phyloP scores from a whole-genome alignment of 768 basidiomycete species.

The Megacollybia marginata region DNA sequence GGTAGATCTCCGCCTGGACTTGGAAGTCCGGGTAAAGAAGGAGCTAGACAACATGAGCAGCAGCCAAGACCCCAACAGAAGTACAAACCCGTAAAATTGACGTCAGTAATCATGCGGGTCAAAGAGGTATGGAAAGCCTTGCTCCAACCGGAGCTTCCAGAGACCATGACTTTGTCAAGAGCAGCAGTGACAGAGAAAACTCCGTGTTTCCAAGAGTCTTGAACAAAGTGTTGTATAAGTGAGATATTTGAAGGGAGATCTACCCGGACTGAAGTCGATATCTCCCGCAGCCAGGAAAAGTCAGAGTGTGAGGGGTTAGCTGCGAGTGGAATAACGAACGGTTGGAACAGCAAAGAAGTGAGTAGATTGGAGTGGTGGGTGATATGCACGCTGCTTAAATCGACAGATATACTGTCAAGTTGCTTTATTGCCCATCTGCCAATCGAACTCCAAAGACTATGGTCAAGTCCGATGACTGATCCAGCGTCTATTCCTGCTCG shows the following conservation, averaged over 20 bases:
- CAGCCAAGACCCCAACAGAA: background rate
- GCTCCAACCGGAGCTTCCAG: too few species aligned
- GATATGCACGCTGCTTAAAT: slow-evolving; percentile 43
- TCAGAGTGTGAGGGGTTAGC: slow-evolving; percentile 40
- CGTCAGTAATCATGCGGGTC: too few species aligned
- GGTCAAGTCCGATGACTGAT: slow-evolving; percentile 36
- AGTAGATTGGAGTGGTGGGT: slow-evolving; percentile 40
- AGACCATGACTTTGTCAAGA: too few species aligned
- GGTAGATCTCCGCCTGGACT: slow-evolving; percentile 49
- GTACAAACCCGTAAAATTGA: too few species aligned
- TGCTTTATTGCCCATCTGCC: slow-evolving; percentile 60
- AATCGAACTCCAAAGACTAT: slow-evolving; percentile 53
- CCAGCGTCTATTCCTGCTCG: slow-evolving; percentile 66
- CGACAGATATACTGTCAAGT: slow-evolving; percentile 50
- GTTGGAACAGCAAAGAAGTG: slow-evolving; percentile 36
- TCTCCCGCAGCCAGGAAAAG: slow-evolving; percentile 47
- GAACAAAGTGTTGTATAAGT: slow-evolving; percentile 40
- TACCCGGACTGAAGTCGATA: slow-evolving; percentile 45
- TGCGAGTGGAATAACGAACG: slow-evolving; percentile 50
- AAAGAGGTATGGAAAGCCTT: too few species aligned
- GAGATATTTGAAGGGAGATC: slow-evolving; percentile 46
- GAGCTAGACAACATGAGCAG: slow-evolving; percentile 34
- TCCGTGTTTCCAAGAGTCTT: slow-evolving; percentile 53
- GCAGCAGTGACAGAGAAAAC: slow-evolving; percentile 26
- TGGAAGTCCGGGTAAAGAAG: slow-evolving; percentile 59